Conservation (phyloP, 176 grass and related monocot species). For the Raddia guianensis region DNA sequence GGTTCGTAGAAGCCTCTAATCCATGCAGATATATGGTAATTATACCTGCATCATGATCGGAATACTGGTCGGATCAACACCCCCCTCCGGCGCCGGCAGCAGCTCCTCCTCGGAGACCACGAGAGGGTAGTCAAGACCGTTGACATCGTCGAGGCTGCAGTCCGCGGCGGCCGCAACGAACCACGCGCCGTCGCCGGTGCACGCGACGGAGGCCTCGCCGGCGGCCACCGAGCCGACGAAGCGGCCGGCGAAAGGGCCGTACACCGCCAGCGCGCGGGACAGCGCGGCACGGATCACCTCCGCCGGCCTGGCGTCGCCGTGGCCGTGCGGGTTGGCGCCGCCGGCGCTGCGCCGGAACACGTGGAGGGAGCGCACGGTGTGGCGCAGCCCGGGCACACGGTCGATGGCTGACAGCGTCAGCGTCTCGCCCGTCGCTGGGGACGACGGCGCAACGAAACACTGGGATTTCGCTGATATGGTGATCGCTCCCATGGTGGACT, state of each 20-base stretch:
- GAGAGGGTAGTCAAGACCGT: slow-evolving; percentile 65
- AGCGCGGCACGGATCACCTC: slow-evolving; percentile 52
- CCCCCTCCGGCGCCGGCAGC: slow-evolving; percentile 43
- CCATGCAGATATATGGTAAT: background rate
- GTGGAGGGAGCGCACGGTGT: slow-evolving; percentile 64
- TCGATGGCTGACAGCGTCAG: slow-evolving; percentile 63
- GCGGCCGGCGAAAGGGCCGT: slow-evolving; percentile 69
- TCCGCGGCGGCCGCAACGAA: slow-evolving; percentile 59
- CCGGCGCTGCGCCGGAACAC: slow-evolving; percentile 45
- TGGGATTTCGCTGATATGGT: slow-evolving; percentile 38
- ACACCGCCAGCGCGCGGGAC: slow-evolving; percentile 59
- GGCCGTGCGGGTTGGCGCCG: background rate
- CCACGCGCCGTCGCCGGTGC: slow-evolving; percentile 63
- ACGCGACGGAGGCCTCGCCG: slow-evolving; percentile 50
- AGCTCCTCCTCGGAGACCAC: slow-evolving; percentile 59
- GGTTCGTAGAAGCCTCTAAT: background rate
- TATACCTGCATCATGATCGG: slow-evolving; percentile 73
- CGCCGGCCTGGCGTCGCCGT: slow-evolving; percentile 26
- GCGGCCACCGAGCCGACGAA: slow-evolving; percentile 38
- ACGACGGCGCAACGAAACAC: slow-evolving; percentile 43
- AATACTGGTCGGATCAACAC: slow-evolving; percentile 49
- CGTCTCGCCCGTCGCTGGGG: slow-evolving; percentile 21
- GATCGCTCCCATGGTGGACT: slow-evolving; percentile 23
- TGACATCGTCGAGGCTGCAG: slow-evolving; percentile 67
- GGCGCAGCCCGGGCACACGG: slow-evolving; percentile 59